Base-by-base conservation (phyloP, 352 stramenopile genomes). In the Phytophthora pinifolia region DNA sequence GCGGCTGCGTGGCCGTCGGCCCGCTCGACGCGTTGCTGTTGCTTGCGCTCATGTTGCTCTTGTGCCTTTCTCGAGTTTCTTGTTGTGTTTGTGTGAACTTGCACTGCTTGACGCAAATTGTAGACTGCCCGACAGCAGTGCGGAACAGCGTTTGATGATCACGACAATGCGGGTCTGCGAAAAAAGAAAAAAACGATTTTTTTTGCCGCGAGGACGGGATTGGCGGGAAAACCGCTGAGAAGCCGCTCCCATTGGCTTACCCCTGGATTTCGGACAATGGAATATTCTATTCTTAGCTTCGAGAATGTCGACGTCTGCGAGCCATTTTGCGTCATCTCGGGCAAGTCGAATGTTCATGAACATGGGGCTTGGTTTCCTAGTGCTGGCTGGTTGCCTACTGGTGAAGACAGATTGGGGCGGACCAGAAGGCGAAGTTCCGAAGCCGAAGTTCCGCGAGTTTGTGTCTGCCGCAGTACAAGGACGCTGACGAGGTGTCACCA, bases 261-360 rank as follows among this genome's bases (percentile, higher is more conserved):
- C 17, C 2, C 14, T 22, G 9, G 41, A 51, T 46, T 44, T 55
- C 6, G 15, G 33, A 14, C 18, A 50, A 46, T 17, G 46, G n/a
- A 58, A 63, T 37, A 35, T 56, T 70, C 55, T 70, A 57, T 65
- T 62, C 45, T 46, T 55, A 59, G 33, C 56, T 70, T 66, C 57
- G 46, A 71, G 62, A 70, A 66, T 30, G 33, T 35, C 8, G 38
- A 32, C 22, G 54, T 20, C 43, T 43, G 18, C n/a, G 4, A 10
- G 34, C 7, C 10, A n/a, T 10, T 13, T 10, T 32, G 12, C 22
- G 10, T 25, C 20, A 25, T 25, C n/a, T n/a, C 33, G 14, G 9
- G 2, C 22, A 25, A 25, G 13, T 47, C 48, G 50, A 70, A 74
- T 48, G 35, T 74, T 74, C 65, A 44, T 43, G 59, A 70, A 70